A percentile compares a stretch with the other conserved stretches of the same genome.
Evolutionary conservation across 768 basidiomycete genomes (phyloP).

Genomic region (Infundibulicybe gibba): DNA sequence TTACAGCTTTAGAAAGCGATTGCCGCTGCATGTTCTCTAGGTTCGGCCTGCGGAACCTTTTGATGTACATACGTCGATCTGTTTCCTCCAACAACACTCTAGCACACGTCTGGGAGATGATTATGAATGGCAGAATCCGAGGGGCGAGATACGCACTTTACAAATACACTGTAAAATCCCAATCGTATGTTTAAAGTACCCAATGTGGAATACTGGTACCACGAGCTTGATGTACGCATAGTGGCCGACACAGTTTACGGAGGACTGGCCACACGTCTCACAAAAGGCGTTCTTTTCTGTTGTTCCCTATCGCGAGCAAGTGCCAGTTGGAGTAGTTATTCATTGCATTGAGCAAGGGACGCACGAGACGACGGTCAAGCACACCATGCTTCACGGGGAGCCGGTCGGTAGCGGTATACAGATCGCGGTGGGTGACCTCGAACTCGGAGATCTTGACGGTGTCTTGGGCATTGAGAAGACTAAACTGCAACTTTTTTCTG

Average conservation of each 20-base stretch:
- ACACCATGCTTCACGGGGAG: slow-evolving; percentile 90
- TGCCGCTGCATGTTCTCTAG: slow-evolving; percentile 93
- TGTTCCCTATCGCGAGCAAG: slow-evolving; percentile 62
- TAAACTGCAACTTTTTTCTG: slow-evolving; percentile 96
- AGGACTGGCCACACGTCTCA: slow-evolving; percentile 89
- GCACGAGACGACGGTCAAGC: slow-evolving; percentile 84
- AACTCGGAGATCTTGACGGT: slow-evolving; percentile 96
- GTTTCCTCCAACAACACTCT: slow-evolving; percentile 86
- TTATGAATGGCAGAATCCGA: neutral
- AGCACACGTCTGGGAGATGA: slow-evolving; percentile 69
- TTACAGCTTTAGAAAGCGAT: slow-evolving; percentile 78
- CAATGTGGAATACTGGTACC: slow-evolving; percentile 97
- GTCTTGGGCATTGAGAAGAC: slow-evolving; percentile 89
- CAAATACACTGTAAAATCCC: slow-evolving; percentile 93
- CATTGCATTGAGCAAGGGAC: slow-evolving; percentile 16
- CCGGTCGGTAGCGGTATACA: slow-evolving; percentile 83
- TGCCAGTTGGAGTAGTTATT: neutral
- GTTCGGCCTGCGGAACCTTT: slow-evolving; percentile 85
- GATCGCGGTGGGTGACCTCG: slow-evolving; percentile 88
- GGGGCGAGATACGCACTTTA: slow-evolving; percentile 56
- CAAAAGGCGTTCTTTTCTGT: slow-evolving; percentile 91
- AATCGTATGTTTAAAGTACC: slow-evolving; percentile 96
- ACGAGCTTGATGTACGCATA: slow-evolving; percentile 98
- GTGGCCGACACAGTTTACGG: slow-evolving; percentile 96
- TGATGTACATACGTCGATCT: slow-evolving; percentile 80